These are phyloP conservation scores for Discostella stelligera DNA, from an alignment of 352 stramenopile species.

Conservation along the genomic window DNA sequence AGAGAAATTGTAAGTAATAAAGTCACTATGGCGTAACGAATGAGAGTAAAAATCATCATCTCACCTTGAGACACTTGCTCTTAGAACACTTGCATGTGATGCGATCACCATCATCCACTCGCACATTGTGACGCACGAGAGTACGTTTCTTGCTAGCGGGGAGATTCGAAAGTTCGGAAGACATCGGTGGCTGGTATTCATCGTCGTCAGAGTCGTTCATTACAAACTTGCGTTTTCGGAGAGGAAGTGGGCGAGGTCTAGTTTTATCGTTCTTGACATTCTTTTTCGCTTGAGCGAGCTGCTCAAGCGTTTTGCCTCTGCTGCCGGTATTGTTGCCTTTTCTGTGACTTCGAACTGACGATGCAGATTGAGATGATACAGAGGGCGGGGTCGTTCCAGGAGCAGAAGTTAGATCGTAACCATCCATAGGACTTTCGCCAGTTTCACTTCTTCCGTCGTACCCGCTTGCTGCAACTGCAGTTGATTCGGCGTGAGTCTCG, in stretches of 20 bases:
- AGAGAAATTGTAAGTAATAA: not conserved
- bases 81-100: slow-evolving; percentile 46
- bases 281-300: slow-evolving; percentile 2
- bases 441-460: not conserved
- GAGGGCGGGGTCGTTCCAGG: slow-evolving; percentile 21
- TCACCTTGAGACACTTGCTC: slow-evolving; percentile 40
- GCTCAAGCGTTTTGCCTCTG: slow-evolving; percentile 12
- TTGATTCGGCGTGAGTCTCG: slow-evolving; percentile 41
- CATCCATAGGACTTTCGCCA: slow-evolving; percentile 8
- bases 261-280: slow-evolving; percentile 1
- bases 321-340: not conserved
- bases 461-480: slow-evolving; percentile 9
- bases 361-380: slow-evolving; percentile 1
- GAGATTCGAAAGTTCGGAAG: not conserved
- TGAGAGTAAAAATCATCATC: not conserved
- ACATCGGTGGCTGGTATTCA: not conserved
- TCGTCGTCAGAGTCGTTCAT: not conserved
- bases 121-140: slow-evolving; percentile 39
- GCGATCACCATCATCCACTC: slow-evolving; percentile 12
- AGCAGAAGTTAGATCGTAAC: slow-evolving; percentile 4
- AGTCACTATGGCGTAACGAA: not conserved
- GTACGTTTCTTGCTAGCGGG: slow-evolving; percentile 11
- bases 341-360: not conserved
- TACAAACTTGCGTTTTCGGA: slow-evolving; percentile 34
- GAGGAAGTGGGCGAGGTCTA: slow-evolving; percentile 24